These are phyloP conservation scores for Prasinococcaceae sp. DNA, from an alignment of 139 green algal genomes.

Conservation along the genomic window DNA sequence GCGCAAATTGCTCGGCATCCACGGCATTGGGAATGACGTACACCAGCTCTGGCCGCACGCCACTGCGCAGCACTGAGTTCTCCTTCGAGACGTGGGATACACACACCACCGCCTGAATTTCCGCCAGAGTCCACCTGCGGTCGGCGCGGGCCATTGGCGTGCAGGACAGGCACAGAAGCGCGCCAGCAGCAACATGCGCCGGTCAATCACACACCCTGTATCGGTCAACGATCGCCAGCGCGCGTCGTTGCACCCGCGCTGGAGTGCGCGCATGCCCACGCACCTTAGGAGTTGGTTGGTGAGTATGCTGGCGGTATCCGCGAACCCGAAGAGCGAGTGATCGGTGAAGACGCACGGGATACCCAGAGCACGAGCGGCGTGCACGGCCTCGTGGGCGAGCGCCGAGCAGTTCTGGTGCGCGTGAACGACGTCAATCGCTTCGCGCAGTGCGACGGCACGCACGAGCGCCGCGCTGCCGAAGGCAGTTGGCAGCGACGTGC, in stretches of 20 bases:
- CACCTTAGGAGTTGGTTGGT: slow-evolving; percentile 82
- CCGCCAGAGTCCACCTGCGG: slow-evolving; percentile 25
- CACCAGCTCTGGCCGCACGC: slow-evolving; percentile 64
- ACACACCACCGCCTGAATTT: slow-evolving; percentile 57
- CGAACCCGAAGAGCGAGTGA: slow-evolving; percentile 93
- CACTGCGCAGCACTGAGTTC: slow-evolving; percentile 86
- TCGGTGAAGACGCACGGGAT: slow-evolving; percentile 90
- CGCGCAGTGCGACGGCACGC: slow-evolving; percentile 50
- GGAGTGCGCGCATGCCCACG: neutral
- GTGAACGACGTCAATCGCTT: slow-evolving; percentile 71
- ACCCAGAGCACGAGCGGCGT: slow-evolving; percentile 69
- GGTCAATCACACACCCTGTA: neutral
- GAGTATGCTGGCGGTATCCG: slow-evolving; percentile 59
- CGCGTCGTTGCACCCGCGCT: no score
- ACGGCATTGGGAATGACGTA: slow-evolving; percentile 93
- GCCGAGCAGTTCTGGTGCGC: slow-evolving; percentile 67
- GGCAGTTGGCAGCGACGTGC: slow-evolving; percentile 53
- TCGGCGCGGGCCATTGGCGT: neutral
- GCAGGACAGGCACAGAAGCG: neutral
- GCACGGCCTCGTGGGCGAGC: slow-evolving; percentile 60
- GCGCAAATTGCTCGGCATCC: slow-evolving; percentile 57
- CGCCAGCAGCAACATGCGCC: neutral
- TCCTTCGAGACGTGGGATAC: slow-evolving; percentile 89
- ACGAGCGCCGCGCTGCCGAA: slow-evolving; percentile 46
- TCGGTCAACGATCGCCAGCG: neutral